Evolutionary conservation across 768 basidiomycete species (phyloP).

Genomic region (Suillus variegatus): DNA sequence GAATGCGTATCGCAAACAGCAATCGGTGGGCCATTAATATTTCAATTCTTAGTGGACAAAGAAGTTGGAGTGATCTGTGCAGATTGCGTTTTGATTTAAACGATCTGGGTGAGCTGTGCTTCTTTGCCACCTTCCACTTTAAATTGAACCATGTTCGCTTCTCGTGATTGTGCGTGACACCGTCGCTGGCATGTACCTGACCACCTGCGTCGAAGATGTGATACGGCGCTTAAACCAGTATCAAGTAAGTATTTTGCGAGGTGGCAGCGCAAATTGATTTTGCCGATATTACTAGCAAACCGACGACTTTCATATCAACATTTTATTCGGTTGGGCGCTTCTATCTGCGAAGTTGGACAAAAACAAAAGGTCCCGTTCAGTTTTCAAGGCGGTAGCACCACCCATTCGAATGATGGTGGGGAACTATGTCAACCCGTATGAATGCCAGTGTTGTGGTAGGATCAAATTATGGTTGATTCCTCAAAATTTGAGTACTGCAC

Average conservation of each 20-base stretch:
- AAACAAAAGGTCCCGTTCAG: not conserved
- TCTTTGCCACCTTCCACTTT: not conserved
- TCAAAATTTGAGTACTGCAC: not conserved
- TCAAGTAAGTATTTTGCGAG: not conserved
- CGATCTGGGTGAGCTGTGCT: constrained; percentile 6
- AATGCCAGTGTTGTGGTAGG: not conserved
- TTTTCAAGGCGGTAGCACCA: not conserved
- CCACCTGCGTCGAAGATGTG: not conserved
- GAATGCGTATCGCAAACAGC: not conserved
- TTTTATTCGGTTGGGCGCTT: not conserved
- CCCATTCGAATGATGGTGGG: not conserved
- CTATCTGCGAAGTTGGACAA: not conserved
- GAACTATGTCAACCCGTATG: not conserved
- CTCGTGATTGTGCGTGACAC: not conserved
- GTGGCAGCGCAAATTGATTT: not conserved
- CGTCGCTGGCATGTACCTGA: constrained; percentile 1
- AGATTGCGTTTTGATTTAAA: constrained; percentile 9
- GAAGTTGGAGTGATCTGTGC: not conserved
- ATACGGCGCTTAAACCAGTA: not conserved
- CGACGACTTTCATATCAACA: not conserved
- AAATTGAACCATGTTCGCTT: constrained; percentile 2
- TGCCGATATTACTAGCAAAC: not conserved
- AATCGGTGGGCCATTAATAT: not conserved
- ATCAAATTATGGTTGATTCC: not conserved
- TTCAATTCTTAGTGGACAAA: not conserved